Base-by-base conservation (phyloP, 192 early-diverging fungal species). In the Backusella luteola region DNA sequence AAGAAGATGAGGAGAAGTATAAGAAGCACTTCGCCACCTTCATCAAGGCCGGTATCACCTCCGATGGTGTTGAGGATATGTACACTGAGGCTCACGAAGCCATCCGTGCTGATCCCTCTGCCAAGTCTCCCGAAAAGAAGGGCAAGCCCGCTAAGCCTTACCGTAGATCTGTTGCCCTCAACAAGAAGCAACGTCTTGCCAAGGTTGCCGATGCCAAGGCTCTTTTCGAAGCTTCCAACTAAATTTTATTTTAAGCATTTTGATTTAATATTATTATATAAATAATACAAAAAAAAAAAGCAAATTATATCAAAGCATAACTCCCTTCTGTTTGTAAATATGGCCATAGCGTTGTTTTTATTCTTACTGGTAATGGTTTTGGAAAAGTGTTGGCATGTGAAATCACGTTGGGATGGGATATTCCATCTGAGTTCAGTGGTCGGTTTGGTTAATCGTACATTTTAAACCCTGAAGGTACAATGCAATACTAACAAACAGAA, bases 1-100 rank as follows among this genome's bases (percentile, higher is more conserved):
- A 98, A 86, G 97, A 99, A 88, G 97, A 99, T 84, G 96, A 97
- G 89, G 97, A 99, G 83, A 89, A 90, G 72, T 98, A 94, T 92
- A 97, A 96, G 89, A 86, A 91, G 77, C 96, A 97, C 86, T 99
- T 99, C 86, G 88, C 95, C 75, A 88, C 87, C 80, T 98, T 93
- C 93, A 89, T 99, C 81, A 95, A 90, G 87, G 88, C 90, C 72
- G 96, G 92, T 71, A 86, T 98, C 75, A 81, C 89, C 67, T 87
- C 95, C 73, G 97, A 97, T 81, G 93, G 92, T 82, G 85, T 99
- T 71, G 98, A 99, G 89, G 96, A 94, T 75, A 90, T 97, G 87
- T 99, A 97, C 93, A 85, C 87, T 71, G 85, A 91, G 73, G 96
- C 96, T 68, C 98, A 99, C 90, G 89, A 87, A 76, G 91, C 91